A percentile compares a stretch with the other conserved stretches of the same genome.
phyloP scores from a whole-genome alignment of 2,329 filamentous ascomycete genomes.

The Talaromyces verruculosus region DNA sequence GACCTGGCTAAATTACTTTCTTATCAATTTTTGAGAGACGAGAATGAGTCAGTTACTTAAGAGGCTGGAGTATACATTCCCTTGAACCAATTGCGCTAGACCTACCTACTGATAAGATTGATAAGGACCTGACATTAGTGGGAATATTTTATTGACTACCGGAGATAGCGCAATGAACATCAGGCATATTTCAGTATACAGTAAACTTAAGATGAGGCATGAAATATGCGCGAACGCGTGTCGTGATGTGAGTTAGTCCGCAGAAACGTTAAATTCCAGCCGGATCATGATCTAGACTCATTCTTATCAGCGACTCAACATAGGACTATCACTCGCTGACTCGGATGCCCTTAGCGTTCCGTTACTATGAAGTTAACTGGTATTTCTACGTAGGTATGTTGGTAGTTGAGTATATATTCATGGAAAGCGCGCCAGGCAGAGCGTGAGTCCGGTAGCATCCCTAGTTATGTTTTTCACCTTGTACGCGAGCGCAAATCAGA shows the following conservation, averaged over 20 bases:
- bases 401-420: neutral
- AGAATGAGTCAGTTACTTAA: neutral
- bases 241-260: neutral
- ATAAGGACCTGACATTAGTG: neutral
- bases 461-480: neutral
- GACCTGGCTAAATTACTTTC: neutral
- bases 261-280: neutral
- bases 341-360: neutral
- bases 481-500: neutral
- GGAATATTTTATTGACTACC: neutral
- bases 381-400: neutral
- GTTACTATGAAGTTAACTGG: neutral
- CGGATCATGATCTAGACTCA: neutral
- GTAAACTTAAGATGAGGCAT: neutral
- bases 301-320: neutral
- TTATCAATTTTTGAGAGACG: neutral
- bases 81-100: neutral
- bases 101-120: neutral
- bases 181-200: neutral
- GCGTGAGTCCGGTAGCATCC: neutral
- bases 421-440: neutral
- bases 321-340: neutral
- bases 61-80: neutral
- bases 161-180: neutral
- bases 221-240: neutral